A percentile compares a stretch with the other conserved stretches of the same genome.
These are phyloP conservation scores for Polygonum aviculare DNA, from an alignment of 148 eudicot genomes.

Conservation along the genomic window DNA sequence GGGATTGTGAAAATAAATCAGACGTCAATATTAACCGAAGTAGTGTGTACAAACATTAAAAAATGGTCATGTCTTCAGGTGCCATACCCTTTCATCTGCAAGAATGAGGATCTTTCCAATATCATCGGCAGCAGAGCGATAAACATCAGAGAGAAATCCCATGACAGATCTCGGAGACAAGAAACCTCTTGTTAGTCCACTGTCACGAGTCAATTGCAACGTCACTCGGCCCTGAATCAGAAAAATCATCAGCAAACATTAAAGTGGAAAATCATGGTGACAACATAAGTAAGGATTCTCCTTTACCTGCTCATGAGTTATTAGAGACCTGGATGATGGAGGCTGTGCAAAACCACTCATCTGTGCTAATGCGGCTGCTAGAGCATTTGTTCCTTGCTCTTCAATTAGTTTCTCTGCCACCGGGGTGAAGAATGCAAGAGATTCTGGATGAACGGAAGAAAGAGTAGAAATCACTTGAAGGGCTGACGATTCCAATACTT, in stretches of 20 bases:
- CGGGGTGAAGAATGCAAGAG: constrained; percentile 74
- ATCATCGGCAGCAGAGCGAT: constrained; percentile 84
- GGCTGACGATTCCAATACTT: constrained; percentile 76
- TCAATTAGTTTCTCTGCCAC: constrained; percentile 79
- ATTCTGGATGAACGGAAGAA: constrained; percentile 77
- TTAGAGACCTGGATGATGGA: constrained; percentile 87
- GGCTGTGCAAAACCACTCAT: constrained; percentile 93
- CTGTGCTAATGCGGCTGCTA: constrained; percentile 96
- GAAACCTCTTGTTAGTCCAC: constrained; percentile 54
- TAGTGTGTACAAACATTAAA: not conserved
- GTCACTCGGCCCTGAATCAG: constrained; percentile 76
- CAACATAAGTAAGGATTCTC: not conserved
- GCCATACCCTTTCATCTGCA: constrained; percentile 70
- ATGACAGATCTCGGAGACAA: constrained; percentile 84
- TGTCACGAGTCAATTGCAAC: constrained; percentile 74
- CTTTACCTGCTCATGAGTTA: constrained; percentile 86
- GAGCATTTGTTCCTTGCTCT: constrained; percentile 65
- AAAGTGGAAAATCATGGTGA: not conserved
- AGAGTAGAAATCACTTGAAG: constrained; percentile 86
- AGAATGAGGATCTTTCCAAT: constrained; percentile 80
- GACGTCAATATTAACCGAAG: not conserved
- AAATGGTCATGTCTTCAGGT: not conserved
- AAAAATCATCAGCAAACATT: constrained; percentile 12
- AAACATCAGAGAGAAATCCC: constrained; percentile 80
- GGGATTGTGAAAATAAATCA: constrained; percentile 16